Percentiles rank a stretch among this genome's conserved stretches.
Conservation (phyloP, 208 protist species). For the Endotrypanum monterogeii region DNA sequence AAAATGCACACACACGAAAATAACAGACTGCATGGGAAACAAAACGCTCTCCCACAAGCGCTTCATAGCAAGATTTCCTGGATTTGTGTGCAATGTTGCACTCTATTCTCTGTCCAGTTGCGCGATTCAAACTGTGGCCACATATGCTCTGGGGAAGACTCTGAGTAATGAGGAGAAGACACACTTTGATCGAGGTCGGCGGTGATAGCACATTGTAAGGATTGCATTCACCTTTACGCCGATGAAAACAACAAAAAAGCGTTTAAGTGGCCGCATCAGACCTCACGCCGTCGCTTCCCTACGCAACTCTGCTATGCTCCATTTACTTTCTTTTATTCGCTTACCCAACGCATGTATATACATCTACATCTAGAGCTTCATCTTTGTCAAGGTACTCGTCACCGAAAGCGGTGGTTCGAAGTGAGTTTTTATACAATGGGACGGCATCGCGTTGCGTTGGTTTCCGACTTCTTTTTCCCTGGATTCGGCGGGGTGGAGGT, state of each 20-base stretch:
- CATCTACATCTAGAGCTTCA: not conserved
- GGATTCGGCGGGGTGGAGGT: conserved; percentile 98
- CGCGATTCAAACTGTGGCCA: not conserved
- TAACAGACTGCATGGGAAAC: not conserved
- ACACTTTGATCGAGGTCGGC: not conserved
- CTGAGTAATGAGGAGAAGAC: not conserved
- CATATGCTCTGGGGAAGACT: not conserved
- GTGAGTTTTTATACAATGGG: conserved; percentile 38
- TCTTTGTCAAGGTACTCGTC: not conserved
- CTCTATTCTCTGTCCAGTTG: not conserved
- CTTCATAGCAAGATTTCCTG: conserved; percentile 7
- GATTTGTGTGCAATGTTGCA: not conserved
- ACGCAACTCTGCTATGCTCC: not conserved
- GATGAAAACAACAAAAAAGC: not conserved
- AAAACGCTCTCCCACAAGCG: not conserved
- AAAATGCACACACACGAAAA: not conserved
- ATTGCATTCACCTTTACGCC: not conserved
- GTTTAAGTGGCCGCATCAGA: not conserved
- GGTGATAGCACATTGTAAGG: not conserved
- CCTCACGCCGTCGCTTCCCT: not conserved
- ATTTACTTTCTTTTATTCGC: not conserved
- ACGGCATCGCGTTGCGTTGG: conserved; percentile 80
- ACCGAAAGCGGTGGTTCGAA: not conserved
- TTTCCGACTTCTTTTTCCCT: conserved; percentile 99
- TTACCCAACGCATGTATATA: not conserved